Conservation (phyloP, 2,329 filamentous ascomycete genomes). For the Coleophoma eucalyptorum region DNA sequence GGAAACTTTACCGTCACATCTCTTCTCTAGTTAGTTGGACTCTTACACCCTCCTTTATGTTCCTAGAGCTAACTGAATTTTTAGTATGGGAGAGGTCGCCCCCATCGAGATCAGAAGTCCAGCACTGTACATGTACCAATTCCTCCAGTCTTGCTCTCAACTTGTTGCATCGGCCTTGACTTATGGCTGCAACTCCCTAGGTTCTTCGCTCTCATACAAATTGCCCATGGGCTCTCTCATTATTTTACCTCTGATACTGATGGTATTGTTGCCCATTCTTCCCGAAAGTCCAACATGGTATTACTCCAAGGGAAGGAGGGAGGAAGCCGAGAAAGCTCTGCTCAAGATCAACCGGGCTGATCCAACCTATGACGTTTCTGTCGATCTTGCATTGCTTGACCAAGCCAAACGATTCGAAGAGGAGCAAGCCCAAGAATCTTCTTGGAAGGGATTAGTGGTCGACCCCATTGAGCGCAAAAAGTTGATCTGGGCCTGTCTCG, state of each 20-base stretch:
- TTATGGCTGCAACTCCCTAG: slow-evolving; percentile 21
- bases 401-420: slow-evolving; percentile 18
- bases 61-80: too few species aligned
- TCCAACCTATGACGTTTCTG: slow-evolving; percentile 24
- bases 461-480: slow-evolving; percentile 44
- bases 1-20: slow-evolving; percentile 35
- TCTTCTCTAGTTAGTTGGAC: too few species aligned
- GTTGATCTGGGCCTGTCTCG: slow-evolving; percentile 38
- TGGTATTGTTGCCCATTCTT: slow-evolving; percentile 18
- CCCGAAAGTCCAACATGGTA: slow-evolving; percentile 29
- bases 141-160: slow-evolving; percentile 33
- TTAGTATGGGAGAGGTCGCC: slow-evolving; percentile 32
- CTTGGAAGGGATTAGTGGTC: slow-evolving; percentile 34
- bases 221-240: slow-evolving; percentile 25
- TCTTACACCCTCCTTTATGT: too few species aligned
- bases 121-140: slow-evolving; percentile 36
- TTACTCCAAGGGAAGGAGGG: slow-evolving; percentile 21
- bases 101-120: slow-evolving; percentile 28
- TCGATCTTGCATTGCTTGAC: slow-evolving; percentile 21
- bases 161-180: slow-evolving; percentile 31
- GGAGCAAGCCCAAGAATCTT: slow-evolving; percentile 24
- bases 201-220: slow-evolving; percentile 24
- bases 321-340: slow-evolving; percentile 28
- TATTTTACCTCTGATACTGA: slow-evolving; percentile 19
- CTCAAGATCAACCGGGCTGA: slow-evolving; percentile 29